These are phyloP conservation scores for Ceratocystis diversiconidia DNA, from an alignment of 2,329 filamentous ascomycete genomes.

Conservation along the genomic window DNA sequence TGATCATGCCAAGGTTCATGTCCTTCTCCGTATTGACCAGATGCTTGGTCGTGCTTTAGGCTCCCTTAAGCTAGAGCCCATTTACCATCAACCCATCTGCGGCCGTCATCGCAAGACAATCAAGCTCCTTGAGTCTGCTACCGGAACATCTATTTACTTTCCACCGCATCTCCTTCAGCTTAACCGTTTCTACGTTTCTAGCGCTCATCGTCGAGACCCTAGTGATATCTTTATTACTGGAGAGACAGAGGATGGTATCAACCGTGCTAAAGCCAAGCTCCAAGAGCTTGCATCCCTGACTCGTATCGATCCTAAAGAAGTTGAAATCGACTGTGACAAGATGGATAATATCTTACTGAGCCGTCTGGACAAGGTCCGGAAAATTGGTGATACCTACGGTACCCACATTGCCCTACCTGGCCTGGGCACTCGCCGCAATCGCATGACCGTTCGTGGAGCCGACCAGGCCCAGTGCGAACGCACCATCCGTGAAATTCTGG, in stretches of 20 bases:
- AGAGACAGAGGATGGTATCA: slow-evolving; percentile 68
- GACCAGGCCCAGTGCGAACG: slow-evolving; percentile 91
- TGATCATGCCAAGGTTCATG: slow-evolving; percentile 90
- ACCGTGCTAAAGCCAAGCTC: slow-evolving; percentile 79
- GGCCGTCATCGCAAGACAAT: slow-evolving; percentile 93
- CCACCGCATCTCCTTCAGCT: slow-evolving; percentile 85
- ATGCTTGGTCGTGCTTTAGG: slow-evolving; percentile 66
- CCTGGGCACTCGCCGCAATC: slow-evolving; percentile 68
- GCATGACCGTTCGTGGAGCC: slow-evolving; percentile 80
- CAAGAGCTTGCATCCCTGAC: slow-evolving; percentile 70
- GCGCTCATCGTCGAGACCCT: slow-evolving; percentile 66
- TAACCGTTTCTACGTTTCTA: slow-evolving; percentile 76
- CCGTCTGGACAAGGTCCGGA: slow-evolving; percentile 88
- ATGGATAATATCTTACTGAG: slow-evolving; percentile 87
- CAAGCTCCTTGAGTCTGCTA: slow-evolving; percentile 90
- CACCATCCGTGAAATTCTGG: slow-evolving; percentile 91
- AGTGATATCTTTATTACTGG: slow-evolving; percentile 93
- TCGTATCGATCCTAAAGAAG: slow-evolving; percentile 82
- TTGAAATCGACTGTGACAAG: slow-evolving; percentile 77
- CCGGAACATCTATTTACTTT: slow-evolving; percentile 95
- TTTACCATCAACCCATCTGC: slow-evolving; percentile 81
- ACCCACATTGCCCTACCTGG: slow-evolving; percentile 88
- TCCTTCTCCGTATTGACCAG: slow-evolving; percentile 94
- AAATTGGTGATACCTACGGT: slow-evolving; percentile 93
- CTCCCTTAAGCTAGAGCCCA: slow-evolving; percentile 65